Conservation (phyloP, 2,329 filamentous ascomycete species). For the Parastagonospora avenae region DNA sequence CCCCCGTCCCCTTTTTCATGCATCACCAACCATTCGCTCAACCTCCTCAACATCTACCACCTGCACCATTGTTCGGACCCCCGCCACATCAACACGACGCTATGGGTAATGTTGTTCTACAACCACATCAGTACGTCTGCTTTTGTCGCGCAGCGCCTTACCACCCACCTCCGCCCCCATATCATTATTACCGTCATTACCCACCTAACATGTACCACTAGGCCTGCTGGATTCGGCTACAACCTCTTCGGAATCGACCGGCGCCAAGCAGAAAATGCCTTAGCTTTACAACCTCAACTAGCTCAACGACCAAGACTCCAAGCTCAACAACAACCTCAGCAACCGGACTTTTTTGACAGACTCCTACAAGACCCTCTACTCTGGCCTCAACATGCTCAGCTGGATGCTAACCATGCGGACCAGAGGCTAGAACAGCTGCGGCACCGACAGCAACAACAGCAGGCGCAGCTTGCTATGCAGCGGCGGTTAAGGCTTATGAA, state of each 20-base stretch:
- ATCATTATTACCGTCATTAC: not conserved
- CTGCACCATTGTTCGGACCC: not conserved
- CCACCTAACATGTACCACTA: constrained; percentile 14
- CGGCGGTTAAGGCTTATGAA: not conserved
- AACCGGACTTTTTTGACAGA: not conserved
- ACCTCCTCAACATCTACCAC: constrained; percentile 1
- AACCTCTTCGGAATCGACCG: not conserved
- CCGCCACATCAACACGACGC: not conserved
- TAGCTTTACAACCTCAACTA: not conserved
- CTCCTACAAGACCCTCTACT: constrained; percentile 5
- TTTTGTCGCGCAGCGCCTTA: not conserved
- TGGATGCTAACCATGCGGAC: not conserved
- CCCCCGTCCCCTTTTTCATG: not conserved
- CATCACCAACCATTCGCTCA: constrained; percentile 1
- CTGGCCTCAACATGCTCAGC: not conserved
- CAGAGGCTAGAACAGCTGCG: not conserved
- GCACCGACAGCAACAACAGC: not conserved
- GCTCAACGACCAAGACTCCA: not conserved
- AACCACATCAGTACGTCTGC: constrained; percentile 3
- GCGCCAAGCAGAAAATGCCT: no score
- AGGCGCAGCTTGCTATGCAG: not conserved
- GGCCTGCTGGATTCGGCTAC: not conserved
- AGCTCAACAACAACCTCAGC: not conserved
- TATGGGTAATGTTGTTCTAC: constrained; percentile 1
- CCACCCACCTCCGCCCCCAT: not conserved